Base-by-base conservation (phyloP, 306 rosid species). In the Lathyrus tuberosus region DNA sequence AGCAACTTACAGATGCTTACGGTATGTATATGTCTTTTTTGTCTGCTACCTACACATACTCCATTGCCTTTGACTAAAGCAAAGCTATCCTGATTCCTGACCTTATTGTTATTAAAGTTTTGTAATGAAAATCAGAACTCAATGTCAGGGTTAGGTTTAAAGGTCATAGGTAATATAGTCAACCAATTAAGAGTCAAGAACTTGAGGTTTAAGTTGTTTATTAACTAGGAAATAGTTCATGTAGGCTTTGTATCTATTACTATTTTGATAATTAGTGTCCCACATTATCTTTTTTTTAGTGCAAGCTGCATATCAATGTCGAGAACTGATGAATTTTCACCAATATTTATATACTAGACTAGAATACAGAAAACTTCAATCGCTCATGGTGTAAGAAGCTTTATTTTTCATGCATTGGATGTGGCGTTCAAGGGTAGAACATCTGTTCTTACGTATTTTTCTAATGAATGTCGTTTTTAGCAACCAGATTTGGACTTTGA, bases 1-100 rank as follows among this genome's bases (percentile, higher is more conserved):
- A 85, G 47, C 97, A 81, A 40, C 75, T 82, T 49, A 79, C 82
- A 3, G 97, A 90, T 78, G 85, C 88, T 76, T 85, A 87, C 68
- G 97, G 97, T 90, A 82, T 62, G 78, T 37, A 53, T 40, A 22
- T 13, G 15, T 20, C 6, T n/a, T 17, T 62, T 10, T 20, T 37
- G 24, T 3, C 5, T 38, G 31, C 13, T 35, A 4, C 3, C 0
- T 51, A 1, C 5, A 12, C 14, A 49, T 43, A 35, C 40, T 35
- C 11, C 40, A 7, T 35, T 8, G 10, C 40, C 40, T 1, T 14
- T 48, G 10, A n/a, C n/a, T 16, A 10, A 10, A 31, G 41, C 48
- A n/a, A 17, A 31, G 48, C 57, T 47, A 51, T 71, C 28, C 11
- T 10, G 11, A 51, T 8, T 48, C 28, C 15, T 7, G 12, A 51